Conservation (phyloP, 495 filamentous ascomycete genomes). For the Penicillium lividum region DNA sequence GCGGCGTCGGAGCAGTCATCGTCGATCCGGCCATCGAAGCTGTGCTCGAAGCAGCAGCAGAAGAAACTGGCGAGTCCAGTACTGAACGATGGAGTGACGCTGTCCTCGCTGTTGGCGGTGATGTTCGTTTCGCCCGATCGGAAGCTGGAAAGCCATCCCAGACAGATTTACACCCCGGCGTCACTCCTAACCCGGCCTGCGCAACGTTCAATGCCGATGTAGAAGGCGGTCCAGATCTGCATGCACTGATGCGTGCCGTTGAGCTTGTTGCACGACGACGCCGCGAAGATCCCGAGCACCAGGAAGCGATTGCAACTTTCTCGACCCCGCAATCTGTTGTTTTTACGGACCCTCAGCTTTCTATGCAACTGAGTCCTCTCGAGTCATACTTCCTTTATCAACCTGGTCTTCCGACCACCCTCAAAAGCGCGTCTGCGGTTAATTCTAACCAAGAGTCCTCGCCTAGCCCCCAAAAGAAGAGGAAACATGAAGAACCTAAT, state of each 20-base stretch:
- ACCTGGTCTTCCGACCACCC: conserved; percentile 5
- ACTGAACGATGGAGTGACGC: conserved; percentile 36
- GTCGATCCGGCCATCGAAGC: conserved; percentile 57
- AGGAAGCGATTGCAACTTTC: not conserved
- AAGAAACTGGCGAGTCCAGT: conserved; percentile 23
- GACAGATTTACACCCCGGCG: conserved; percentile 21
- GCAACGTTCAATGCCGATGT: conserved; percentile 33
- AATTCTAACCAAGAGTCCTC: not conserved
- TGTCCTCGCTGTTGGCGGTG: conserved; percentile 73
- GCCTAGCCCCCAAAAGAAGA: conserved; percentile 21
- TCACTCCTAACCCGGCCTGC: conserved; percentile 33
- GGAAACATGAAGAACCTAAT: conserved; percentile 24
- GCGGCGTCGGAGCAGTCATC: conserved; percentile 78
- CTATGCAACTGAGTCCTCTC: conserved; percentile 28
- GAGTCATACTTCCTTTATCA: conserved; percentile 42
- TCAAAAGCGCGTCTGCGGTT: not conserved
- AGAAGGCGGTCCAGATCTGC: conserved; percentile 73
- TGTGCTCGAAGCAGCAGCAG: conserved; percentile 24
- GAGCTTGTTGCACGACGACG: conserved; percentile 79
- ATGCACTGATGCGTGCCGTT: conserved; percentile 83
- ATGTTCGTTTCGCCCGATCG: conserved; percentile 66
- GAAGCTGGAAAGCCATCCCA: conserved; percentile 39
- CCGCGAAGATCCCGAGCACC: conserved; percentile 24
- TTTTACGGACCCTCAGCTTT: conserved; percentile 16
- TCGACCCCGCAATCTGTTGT: not conserved